phyloP scores from a whole-genome alignment of 2,329 filamentous ascomycete genomes.

The Tolypocladium sp. region DNA sequence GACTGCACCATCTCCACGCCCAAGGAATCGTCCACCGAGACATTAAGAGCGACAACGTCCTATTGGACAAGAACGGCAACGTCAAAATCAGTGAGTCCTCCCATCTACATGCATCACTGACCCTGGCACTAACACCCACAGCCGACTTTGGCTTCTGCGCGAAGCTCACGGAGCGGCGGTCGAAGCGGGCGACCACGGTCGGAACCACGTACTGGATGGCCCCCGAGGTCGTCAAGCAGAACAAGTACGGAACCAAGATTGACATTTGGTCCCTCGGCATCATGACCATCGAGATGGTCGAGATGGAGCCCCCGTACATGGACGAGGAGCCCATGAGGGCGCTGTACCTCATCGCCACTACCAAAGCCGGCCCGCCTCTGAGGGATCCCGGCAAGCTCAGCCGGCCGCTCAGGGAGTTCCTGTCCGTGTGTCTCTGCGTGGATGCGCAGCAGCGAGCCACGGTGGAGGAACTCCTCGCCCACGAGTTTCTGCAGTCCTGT shows the following conservation, averaged over 20 bases:
- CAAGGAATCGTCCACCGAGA: slow-evolving; percentile 98
- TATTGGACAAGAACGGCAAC: slow-evolving; percentile 86
- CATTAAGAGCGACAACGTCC: slow-evolving; percentile 98
- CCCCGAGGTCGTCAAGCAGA: slow-evolving; percentile 97
- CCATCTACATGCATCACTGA: slow-evolving; percentile 25
- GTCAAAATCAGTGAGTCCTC: slow-evolving; percentile 77
- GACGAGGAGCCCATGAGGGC: slow-evolving; percentile 98
- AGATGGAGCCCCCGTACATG: slow-evolving; percentile 93
- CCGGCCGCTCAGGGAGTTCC: slow-evolving; percentile 94
- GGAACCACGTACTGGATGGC: slow-evolving; percentile 99
- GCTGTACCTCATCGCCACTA: slow-evolving; percentile 93
- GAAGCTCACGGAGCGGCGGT: slow-evolving; percentile 94
- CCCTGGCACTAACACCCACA: slow-evolving; percentile 22
- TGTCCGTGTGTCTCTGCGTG: slow-evolving; percentile 92
- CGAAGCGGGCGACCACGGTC: slow-evolving; percentile 97
- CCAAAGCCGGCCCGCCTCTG: slow-evolving; percentile 77
- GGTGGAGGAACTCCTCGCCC: slow-evolving; percentile 76
- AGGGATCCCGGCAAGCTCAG: slow-evolving; percentile 98
- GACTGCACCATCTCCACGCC: slow-evolving; percentile 84
- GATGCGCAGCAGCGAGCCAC: slow-evolving; percentile 92
- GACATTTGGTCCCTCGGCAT: slow-evolving; percentile 99
- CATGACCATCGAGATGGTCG: slow-evolving; percentile 99
- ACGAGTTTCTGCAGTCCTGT: slow-evolving; percentile 90
- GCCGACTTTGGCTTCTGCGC: slow-evolving; percentile 99
- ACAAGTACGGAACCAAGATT: slow-evolving; percentile 96